Conservation (phyloP, 2,329 filamentous ascomycete species). For the Tolypocladium capitatum region DNA sequence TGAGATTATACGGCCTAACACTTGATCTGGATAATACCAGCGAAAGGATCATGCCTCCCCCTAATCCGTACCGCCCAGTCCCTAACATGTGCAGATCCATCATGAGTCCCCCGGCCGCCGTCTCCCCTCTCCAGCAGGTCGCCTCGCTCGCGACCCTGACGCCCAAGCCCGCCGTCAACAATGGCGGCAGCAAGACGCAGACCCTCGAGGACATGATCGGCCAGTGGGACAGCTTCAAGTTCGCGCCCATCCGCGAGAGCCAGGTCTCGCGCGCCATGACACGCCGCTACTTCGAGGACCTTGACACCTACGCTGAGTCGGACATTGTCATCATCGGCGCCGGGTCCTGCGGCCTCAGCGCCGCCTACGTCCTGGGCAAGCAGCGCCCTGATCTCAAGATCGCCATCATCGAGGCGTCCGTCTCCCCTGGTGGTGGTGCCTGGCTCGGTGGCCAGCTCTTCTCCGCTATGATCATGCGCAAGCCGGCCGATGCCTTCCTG, state of each 20-base stretch:
- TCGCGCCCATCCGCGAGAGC: slow-evolving; percentile 78
- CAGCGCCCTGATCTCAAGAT: slow-evolving; percentile 83
- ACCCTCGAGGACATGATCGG: slow-evolving; percentile 53
- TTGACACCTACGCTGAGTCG: slow-evolving; percentile 80
- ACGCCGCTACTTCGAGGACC: slow-evolving; percentile 78
- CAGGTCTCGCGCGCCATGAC: slow-evolving; percentile 92
- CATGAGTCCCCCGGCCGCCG: slow-evolving; percentile 71
- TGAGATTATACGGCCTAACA: slow-evolving; percentile 88
- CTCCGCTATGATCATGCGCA: slow-evolving; percentile 90
- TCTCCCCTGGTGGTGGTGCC: slow-evolving; percentile 76
- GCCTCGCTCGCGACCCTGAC: slow-evolving; percentile 30
- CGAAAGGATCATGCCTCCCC: slow-evolving; percentile 92
- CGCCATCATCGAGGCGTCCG: slow-evolving; percentile 77
- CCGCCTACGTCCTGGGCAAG: slow-evolving; percentile 73
- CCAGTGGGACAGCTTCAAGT: slow-evolving; percentile 72
- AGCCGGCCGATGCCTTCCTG: slow-evolving; percentile 78
- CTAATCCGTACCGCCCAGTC: slow-evolving; percentile 13
- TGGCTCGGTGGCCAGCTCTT: slow-evolving; percentile 94
- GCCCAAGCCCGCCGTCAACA: slow-evolving; percentile 26
- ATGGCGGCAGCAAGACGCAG: slow-evolving; percentile 21
- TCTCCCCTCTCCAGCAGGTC: slow-evolving; percentile 41
- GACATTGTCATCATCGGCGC: slow-evolving; percentile 91
- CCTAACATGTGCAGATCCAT: slow-evolving; percentile 24
- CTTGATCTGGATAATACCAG: slow-evolving; percentile 99
- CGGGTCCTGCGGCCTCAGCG: slow-evolving; percentile 74